These are phyloP conservation scores for Acacia confusa DNA, from an alignment of 306 rosid species.

Conservation along the genomic window DNA sequence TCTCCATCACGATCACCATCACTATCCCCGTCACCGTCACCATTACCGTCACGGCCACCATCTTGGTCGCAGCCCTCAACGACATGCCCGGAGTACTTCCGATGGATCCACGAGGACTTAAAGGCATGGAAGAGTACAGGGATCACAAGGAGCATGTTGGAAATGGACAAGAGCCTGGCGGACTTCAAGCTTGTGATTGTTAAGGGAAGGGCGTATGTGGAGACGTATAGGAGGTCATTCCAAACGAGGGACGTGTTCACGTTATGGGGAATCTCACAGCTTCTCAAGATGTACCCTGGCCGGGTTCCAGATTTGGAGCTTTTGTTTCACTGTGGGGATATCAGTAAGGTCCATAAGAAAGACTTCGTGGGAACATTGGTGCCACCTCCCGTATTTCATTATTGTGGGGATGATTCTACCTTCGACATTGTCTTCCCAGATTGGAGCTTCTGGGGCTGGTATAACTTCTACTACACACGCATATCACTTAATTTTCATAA, in stretches of 20 bases:
- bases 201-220: slow-evolving; percentile 44
- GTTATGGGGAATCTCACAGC: slow-evolving; percentile 56
- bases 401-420: slow-evolving; percentile 36
- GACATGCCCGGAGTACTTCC: slow-evolving; percentile 46
- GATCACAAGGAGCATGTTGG: slow-evolving; percentile 49
- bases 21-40: not conserved
- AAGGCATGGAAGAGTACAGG: slow-evolving; percentile 49
- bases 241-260: slow-evolving; percentile 57
- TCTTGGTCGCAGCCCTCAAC: not conserved
- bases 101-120: slow-evolving; percentile 59
- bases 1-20: not conserved
- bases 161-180: slow-evolving; percentile 26
- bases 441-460: slow-evolving; percentile 70
- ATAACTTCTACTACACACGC: slow-evolving; percentile 23
- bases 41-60: not conserved
- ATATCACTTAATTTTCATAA: not conserved
- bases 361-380: not conserved
- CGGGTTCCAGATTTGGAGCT: slow-evolving; percentile 51
- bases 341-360: slow-evolving; percentile 18
- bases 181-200: slow-evolving; percentile 41
- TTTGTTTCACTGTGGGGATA: slow-evolving; percentile 49
- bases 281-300: slow-evolving; percentile 52
- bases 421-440: slow-evolving; percentile 57
- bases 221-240: slow-evolving; percentile 22
- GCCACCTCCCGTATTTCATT: slow-evolving; percentile 56